Evolutionary conservation across 805 yeast genomes (phyloP), one percentile per base, ranked within the genome.

Genomic region (Yarrowia osloensis): DNA sequence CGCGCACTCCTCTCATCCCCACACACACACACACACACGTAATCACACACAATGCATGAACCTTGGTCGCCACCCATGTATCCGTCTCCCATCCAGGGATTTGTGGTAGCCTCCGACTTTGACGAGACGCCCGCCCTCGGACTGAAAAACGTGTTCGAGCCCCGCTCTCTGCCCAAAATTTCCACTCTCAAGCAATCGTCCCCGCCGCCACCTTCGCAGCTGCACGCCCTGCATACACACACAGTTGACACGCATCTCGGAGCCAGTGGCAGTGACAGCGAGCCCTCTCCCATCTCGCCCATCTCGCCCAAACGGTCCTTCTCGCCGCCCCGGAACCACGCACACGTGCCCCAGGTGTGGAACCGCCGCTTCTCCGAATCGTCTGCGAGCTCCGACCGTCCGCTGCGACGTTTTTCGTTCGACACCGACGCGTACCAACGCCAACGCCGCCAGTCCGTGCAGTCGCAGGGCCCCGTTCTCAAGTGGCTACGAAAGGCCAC

Each of bases 51-150:
- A 22, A 54, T 54, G 61, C 61, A 54, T 54, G 61, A 54, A 54
- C 61, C 61, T 54, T 54, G 61, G 61, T 54, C 61, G 61, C 61
- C 61, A 54, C 61, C 61, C 44, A 54, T 37, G 17, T 54, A 54
- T 26, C 44, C 42, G 22, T 35, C 44, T 5, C 61, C 61, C 29
- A 35, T 54, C 61, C 61, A 54, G 22, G 61, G 61, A 22, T 35
- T 54, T 37, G 42, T 37, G 31, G 61, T 54, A 2, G 42, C 29
- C 15, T 22, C 59, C 29, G 59, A 52, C 59, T 33, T 52, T 33
- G 55, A 49, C 55, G 44, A 33, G 22, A 24, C 26, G 7, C 13
- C 61, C 26, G 24, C 61, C 2, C 42, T 54, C 21, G 31, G n/a
- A 6, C 22, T 54, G 15, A 54, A 54, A 54, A 54, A 35, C 61